phyloP scores from a whole-genome alignment of 2,329 filamentous ascomycete genomes.

The Fusarium redolens region DNA sequence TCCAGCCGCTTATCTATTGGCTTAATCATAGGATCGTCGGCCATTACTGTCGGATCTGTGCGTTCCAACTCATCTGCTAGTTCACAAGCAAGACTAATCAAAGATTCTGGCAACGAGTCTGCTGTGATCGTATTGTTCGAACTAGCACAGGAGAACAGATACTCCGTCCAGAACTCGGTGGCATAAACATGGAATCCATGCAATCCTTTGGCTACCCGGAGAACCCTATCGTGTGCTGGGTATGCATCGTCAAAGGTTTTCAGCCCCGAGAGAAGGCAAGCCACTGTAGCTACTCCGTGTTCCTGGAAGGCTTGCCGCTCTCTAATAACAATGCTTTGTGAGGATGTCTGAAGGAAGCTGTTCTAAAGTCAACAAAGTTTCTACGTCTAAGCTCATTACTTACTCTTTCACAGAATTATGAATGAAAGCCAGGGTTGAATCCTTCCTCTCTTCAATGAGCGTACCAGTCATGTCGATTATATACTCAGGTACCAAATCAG shows the following conservation, averaged over 20 bases:
- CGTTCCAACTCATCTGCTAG: neutral
- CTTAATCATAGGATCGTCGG: accelerated
- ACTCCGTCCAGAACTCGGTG: constrained; percentile 27
- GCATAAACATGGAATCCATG: constrained; percentile 30
- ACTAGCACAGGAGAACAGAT: neutral
- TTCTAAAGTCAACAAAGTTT: neutral
- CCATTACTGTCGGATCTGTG: accelerated
- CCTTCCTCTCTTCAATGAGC: constrained; percentile 8
- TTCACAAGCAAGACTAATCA: neutral
- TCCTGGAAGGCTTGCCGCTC: neutral
- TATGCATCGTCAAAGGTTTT: neutral
- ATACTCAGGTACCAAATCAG: constrained; percentile 2
- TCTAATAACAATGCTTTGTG: neutral
- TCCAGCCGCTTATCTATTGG: neutral
- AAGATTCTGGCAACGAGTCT: neutral
- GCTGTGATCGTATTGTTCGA: neutral
- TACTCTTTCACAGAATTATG: constrained; percentile 35
- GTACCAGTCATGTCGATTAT: constrained; percentile 1
- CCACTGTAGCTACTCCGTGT: neutral
- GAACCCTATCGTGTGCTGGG: neutral
- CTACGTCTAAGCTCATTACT: accelerated
- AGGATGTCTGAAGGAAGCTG: constrained; percentile 19
- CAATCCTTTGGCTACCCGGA: constrained; percentile 6
- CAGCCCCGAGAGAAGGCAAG: constrained; percentile 23
- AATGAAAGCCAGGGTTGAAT: constrained; percentile 20